A percentile compares a stretch with the other conserved stretches of the same genome.
These are phyloP conservation scores for Scedosporium boydii DNA, from an alignment of 2,329 filamentous ascomycete genomes.

Conservation along the genomic window DNA sequence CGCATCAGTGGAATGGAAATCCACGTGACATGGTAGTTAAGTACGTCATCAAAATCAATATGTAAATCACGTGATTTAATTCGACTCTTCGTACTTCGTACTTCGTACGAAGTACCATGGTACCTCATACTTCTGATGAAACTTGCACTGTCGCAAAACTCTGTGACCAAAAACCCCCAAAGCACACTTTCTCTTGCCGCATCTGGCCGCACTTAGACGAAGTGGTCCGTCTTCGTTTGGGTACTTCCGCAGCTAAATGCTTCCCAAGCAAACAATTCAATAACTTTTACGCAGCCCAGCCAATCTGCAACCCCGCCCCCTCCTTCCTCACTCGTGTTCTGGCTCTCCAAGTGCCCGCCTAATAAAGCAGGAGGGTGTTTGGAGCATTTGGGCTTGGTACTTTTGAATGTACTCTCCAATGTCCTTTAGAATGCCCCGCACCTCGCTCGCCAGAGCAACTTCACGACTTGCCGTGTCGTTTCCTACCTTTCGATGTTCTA, in stretches of 20 bases:
- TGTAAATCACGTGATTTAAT: not conserved
- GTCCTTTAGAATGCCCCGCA: conserved; percentile 7
- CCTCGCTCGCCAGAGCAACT: not conserved
- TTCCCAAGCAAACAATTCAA: not conserved
- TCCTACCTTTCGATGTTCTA: conserved; percentile 6
- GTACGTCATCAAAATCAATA: not conserved
- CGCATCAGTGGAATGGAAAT: not conserved
- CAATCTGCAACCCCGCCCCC: not conserved
- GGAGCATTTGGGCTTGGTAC: not conserved
- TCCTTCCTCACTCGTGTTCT: not conserved
- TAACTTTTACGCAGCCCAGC: not conserved
- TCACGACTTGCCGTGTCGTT: conserved; percentile 5
- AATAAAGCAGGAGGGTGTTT: not conserved
- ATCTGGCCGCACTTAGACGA: not conserved
- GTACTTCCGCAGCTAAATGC: not conserved
- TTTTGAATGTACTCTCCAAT: conserved; percentile 2
- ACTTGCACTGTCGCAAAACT: not conserved
- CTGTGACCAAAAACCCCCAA: not conserved
- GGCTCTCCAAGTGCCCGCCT: not conserved
- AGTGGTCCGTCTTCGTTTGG: not conserved
- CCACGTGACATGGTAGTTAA: too few relatives aligned
- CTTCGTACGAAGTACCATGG: not conserved
- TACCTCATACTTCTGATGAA: too few relatives aligned
- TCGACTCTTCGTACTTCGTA: too few relatives aligned
- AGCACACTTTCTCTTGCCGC: not conserved